A percentile compares a stretch with the other conserved stretches of the same genome.
phyloP scores from a whole-genome alignment of 805 yeast species.

The Sugiyamaella chiloensis region DNA sequence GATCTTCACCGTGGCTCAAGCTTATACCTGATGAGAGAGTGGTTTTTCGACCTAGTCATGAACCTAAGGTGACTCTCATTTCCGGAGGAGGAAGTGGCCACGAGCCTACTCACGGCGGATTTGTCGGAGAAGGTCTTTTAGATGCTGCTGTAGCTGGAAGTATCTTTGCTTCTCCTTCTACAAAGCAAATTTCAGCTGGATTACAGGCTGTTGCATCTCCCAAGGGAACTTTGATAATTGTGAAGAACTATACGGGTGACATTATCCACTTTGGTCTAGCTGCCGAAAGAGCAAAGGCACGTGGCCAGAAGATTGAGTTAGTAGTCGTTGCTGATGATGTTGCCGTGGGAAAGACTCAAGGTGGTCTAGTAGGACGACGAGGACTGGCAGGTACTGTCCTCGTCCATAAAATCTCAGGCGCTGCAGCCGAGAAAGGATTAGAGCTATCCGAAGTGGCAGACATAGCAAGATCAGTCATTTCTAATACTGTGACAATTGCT shows the following conservation, averaged over 20 bases:
- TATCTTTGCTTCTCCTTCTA: slow-evolving; percentile 93
- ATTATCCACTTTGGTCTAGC: slow-evolving; percentile 89
- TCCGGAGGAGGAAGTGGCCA: slow-evolving; percentile 97
- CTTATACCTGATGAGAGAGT: slow-evolving; percentile 49
- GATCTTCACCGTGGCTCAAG: slow-evolving; percentile 52
- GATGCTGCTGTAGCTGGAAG: slow-evolving; percentile 90
- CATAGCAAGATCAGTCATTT: slow-evolving; percentile 59
- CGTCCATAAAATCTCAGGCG: slow-evolving; percentile 84
- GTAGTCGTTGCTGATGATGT: slow-evolving; percentile 88
- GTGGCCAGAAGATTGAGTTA: slow-evolving; percentile 68
- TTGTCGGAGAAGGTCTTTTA: slow-evolving; percentile 76
- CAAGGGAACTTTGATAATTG: slow-evolving; percentile 72
- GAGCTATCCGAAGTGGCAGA: slow-evolving; percentile 52
- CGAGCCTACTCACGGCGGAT: slow-evolving; percentile 92
- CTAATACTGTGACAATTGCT: slow-evolving; percentile 77
- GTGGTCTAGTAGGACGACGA: slow-evolving; percentile 89
- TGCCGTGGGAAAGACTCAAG: slow-evolving; percentile 86
- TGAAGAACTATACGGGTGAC: slow-evolving; percentile 94
- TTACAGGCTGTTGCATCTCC: slow-evolving; percentile 52
- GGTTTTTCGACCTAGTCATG: slow-evolving; percentile 13
- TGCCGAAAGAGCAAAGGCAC: slow-evolving; percentile 79
- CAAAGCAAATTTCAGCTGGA: slow-evolving; percentile 76
- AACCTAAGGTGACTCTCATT: slow-evolving; percentile 53
- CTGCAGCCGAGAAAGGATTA: slow-evolving; percentile 46
- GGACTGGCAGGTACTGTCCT: slow-evolving; percentile 90